Percentiles rank a stretch among this genome's conserved stretches.
phyloP scores from a whole-genome alignment of 2,329 filamentous ascomycete species.

The Aurifilum marmelostoma region DNA sequence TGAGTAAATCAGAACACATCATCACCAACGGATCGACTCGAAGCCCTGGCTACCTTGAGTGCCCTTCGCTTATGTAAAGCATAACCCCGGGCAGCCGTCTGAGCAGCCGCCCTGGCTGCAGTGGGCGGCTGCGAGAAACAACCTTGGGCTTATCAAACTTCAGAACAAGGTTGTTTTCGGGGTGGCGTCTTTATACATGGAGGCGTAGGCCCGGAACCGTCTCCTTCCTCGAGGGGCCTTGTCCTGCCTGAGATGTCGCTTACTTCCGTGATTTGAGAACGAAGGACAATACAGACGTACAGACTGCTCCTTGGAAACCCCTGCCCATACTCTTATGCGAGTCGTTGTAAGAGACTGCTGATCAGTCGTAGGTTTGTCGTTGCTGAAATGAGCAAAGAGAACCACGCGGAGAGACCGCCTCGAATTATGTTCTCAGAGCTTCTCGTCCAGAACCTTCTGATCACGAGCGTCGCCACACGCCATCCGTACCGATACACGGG shows the following conservation, averaged over 20 bases:
- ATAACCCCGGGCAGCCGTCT: not conserved
- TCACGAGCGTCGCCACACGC: not conserved
- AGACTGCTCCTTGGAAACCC: not conserved
- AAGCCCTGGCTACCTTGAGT: too few relatives aligned
- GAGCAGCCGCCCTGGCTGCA: not conserved
- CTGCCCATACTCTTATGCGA: not conserved
- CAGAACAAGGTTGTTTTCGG: slow-evolving; percentile 24
- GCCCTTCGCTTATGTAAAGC: not conserved
- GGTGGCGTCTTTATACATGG: slow-evolving; percentile 11
- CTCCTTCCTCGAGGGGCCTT: slow-evolving; percentile 15
- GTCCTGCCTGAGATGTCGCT: not conserved
- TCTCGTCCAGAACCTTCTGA: not conserved
- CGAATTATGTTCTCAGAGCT: not conserved
- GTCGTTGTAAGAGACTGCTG: not conserved
- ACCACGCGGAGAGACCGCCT: not conserved
- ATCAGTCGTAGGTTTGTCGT: not conserved
- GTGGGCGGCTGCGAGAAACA: not conserved
- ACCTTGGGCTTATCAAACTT: not conserved
- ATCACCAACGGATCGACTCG: not conserved
- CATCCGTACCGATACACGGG: slow-evolving; percentile 4
- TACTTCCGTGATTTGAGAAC: not conserved
- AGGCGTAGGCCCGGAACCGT: slow-evolving; percentile 17
- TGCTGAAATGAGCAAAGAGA: not conserved
- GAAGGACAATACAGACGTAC: not conserved
- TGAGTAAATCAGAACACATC: not conserved